These are phyloP conservation scores for Boletus vinaceobasis DNA, from an alignment of 768 basidiomycete genomes.

Conservation along the genomic window DNA sequence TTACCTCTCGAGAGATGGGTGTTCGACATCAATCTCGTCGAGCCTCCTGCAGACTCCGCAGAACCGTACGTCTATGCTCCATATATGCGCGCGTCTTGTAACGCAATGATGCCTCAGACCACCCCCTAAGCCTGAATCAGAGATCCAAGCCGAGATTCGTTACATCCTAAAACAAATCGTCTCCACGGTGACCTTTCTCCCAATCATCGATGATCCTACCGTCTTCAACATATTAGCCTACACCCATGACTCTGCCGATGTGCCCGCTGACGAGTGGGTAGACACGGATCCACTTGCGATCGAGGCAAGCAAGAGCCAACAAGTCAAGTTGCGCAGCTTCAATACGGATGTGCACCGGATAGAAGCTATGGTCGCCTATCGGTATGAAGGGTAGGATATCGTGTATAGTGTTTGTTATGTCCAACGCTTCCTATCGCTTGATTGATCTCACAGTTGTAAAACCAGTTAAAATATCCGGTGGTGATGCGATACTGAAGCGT, in stretches of 20 bases:
- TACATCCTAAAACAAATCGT: constrained; percentile 99
- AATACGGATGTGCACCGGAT: constrained; percentile 98
- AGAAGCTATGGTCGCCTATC: constrained; percentile 97
- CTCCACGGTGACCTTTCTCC: constrained; percentile 93
- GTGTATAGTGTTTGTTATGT: background rate
- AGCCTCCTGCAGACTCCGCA: constrained; percentile 49
- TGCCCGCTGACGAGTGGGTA: constrained; percentile 92
- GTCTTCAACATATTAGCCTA: constrained; percentile 99
- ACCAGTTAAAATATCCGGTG: background rate
- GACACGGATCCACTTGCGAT: constrained; percentile 92
- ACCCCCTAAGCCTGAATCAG: constrained; percentile 70
- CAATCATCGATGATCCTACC: constrained; percentile 89
- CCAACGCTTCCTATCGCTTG: background rate
- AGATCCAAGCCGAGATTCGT: constrained; percentile 96
- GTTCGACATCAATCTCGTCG: constrained; percentile 88
- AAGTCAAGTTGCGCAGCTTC: constrained; percentile 93
- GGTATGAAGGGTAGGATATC: constrained; percentile 69
- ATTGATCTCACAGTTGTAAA: constrained; percentile 1
- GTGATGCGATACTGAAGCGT: background rate
- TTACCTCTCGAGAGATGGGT: constrained; percentile 96
- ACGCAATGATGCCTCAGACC: constrained; percentile 32
- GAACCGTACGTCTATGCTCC: constrained; percentile 44
- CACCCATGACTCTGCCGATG: constrained; percentile 86
- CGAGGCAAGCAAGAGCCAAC: constrained; percentile 89
- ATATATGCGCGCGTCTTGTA: background rate